phyloP scores from a whole-genome alignment of 192 early-diverging fungal species.

The Coemansia sp. region DNA sequence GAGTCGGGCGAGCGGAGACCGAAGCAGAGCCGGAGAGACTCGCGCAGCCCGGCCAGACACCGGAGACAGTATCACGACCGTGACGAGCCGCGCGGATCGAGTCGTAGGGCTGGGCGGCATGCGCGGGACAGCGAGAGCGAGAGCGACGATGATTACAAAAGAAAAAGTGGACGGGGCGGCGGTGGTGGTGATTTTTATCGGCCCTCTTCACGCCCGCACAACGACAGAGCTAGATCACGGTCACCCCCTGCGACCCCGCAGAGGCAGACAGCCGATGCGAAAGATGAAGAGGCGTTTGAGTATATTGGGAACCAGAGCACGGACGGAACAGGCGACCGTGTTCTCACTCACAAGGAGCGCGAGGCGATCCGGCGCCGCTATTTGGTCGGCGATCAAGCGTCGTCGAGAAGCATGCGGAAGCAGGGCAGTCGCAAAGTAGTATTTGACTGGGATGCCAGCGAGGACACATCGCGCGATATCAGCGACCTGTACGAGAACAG shows the following conservation, averaged over 20 bases:
- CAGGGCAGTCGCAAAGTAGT: slow-evolving; percentile 95
- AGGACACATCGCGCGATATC: slow-evolving; percentile 93
- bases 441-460: slow-evolving; percentile 95
- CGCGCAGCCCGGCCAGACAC: slow-evolving; percentile 14
- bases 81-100: slow-evolving; percentile 23
- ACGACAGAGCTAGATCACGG: slow-evolving; percentile 8
- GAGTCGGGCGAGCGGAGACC: slow-evolving; percentile 2
- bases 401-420: slow-evolving; percentile 72
- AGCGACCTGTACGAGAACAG: slow-evolving; percentile 86
- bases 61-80: slow-evolving; percentile 20
- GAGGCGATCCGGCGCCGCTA: slow-evolving; percentile 76
- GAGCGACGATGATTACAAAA: slow-evolving; percentile 1
- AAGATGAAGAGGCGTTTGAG: slow-evolving; percentile 18
- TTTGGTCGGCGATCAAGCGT: slow-evolving; percentile 71
- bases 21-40: slow-evolving; percentile 6
- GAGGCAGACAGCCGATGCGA: background rate
- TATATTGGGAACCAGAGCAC: slow-evolving; percentile 28
- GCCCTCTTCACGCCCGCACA: slow-evolving; percentile 7
- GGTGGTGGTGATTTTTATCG: slow-evolving; percentile 4
- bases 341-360: slow-evolving; percentile 59
- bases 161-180: background rate
- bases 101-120: background rate
- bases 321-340: slow-evolving; percentile 47
- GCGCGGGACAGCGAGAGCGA: background rate
- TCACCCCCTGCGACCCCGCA: background rate